phyloP scores from a whole-genome alignment of 2,329 filamentous ascomycete genomes.

The Stagonosporopsis cucurbitacearum region DNA sequence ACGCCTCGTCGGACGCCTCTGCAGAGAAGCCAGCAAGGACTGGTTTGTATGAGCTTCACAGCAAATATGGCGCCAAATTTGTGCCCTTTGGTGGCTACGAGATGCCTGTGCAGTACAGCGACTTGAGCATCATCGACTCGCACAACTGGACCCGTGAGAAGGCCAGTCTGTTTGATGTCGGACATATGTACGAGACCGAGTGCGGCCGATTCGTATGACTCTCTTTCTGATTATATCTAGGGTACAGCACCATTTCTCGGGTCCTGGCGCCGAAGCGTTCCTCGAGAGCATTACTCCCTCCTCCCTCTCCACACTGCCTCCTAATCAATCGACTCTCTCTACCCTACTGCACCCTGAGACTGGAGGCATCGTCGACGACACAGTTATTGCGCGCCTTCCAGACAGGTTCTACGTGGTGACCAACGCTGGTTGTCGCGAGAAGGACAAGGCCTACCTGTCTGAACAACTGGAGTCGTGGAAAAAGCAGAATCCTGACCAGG shows the following conservation, averaged over 20 bases:
- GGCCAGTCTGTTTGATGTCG: constrained; percentile 92
- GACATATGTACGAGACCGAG: constrained; percentile 76
- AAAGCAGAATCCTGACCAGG: constrained; percentile 47
- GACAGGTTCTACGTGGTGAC: constrained; percentile 86
- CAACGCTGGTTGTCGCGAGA: constrained; percentile 89
- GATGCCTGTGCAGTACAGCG: constrained; percentile 90
- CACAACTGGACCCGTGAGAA: constrained; percentile 89
- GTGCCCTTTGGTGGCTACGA: constrained; percentile 92
- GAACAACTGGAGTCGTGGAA: constrained; percentile 66
- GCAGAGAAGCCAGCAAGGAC: constrained; percentile 61
- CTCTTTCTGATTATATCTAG: constrained; percentile 40
- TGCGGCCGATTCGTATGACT: constrained; percentile 15
- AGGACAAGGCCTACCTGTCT: constrained; percentile 80
- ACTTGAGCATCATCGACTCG: constrained; percentile 78
- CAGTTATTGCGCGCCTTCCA: constrained; percentile 78
- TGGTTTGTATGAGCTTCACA: constrained; percentile 78
- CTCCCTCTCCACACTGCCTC: constrained; percentile 67
- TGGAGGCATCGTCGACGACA: constrained; percentile 94
- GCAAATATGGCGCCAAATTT: constrained; percentile 85
- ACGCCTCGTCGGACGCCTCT: constrained; percentile 37
- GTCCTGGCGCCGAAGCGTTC: constrained; percentile 79
- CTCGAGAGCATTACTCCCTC: constrained; percentile 85
- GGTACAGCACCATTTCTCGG: constrained; percentile 83
- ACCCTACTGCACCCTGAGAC: constrained; percentile 74
- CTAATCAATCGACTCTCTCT: constrained; percentile 81